Evolutionary conservation across 805 yeast species (phyloP).

Genomic region (Candida adriatica): DNA sequence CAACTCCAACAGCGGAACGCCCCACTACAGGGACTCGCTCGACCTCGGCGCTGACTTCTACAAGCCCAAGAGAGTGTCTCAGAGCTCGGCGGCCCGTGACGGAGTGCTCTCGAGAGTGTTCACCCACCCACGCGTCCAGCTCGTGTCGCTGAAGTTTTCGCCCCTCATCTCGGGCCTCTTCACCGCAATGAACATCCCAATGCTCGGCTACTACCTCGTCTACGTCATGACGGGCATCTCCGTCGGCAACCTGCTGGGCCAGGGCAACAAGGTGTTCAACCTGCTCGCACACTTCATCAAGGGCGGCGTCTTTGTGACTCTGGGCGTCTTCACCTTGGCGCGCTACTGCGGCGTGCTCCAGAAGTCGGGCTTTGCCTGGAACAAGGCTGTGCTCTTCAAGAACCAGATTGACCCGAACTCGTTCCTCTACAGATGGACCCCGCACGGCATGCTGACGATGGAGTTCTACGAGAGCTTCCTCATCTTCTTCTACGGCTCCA

Average conservation of each 20-base stretch:
- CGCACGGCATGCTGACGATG: constrained; percentile 58
- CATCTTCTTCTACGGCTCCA: constrained; percentile 81
- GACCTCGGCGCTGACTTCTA: constrained; percentile 15
- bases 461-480: constrained; percentile 77
- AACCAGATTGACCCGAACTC: constrained; percentile 23
- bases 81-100: constrained; percentile 25
- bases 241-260: constrained; percentile 63
- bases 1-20: constrained; percentile 5
- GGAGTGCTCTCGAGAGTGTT: constrained; percentile 29
- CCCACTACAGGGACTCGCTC: constrained; percentile 21
- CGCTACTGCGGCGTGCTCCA: constrained; percentile 81
- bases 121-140: constrained; percentile 22
- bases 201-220: constrained; percentile 52
- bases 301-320: constrained; percentile 78
- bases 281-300: constrained; percentile 92
- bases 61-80: constrained; percentile 5
- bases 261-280: constrained; percentile 63
- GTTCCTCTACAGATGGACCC: constrained; percentile 24
- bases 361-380: constrained; percentile 89
- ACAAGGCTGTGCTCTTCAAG: constrained; percentile 32
- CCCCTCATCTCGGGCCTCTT: constrained; percentile 31
- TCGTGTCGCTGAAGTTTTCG: constrained; percentile 19
- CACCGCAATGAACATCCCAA: constrained; percentile 52
- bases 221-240: constrained; percentile 52
- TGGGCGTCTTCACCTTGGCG: constrained; percentile 76